Evolutionary conservation across 805 yeast species (phyloP), one percentile per base, ranked within the genome.

Genomic region (Kodamaea fukazawae): DNA sequence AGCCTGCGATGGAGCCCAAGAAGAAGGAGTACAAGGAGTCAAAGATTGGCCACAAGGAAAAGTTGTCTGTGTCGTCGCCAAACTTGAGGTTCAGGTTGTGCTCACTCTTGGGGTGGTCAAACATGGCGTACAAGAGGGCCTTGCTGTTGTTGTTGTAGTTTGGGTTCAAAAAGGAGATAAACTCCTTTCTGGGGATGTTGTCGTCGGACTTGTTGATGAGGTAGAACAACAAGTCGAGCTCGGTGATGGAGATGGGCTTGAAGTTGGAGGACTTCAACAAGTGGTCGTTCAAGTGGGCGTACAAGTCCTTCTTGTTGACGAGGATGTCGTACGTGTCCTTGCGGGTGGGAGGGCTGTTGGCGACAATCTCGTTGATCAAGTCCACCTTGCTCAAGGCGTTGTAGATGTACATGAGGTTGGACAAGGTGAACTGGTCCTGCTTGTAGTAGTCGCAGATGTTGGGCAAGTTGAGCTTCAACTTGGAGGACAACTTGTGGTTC

Each of bases 1-100:
- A 93, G 43, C 99, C 99, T 23, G 99, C 98, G 36, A 90, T 75
- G 3, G 97, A 88, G 12, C 99, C 99, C 43, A 91, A 70, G 22
- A 85, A 67, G 63, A 91, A 91, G 43, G 95, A 88, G 65, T 90
- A 87, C 41, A 83, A 73, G 7, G 96, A 86, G 57, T 86, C 95
- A 41, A 67, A 68, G 42, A 70, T 67, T 23, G 74, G 74, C 72
- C 71, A 68, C 43, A 69, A 61, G 7, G 67, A 60, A 41, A 69
- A 69, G 53, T 68, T 69, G 44, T 69, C 74, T 23, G 58, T 52
- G 34, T 53, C 54, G 29, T 44, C 42, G 18, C 44, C 44, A 26
- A 42, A 38, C 29, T 39, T 39, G 28, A 34, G 29, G 7, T 35
- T 35, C 14, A 42, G 39, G 18, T 60, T 51, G 20, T 69, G 71